Evolutionary conservation across 2,329 filamentous ascomycete species (phyloP).

Genomic region (Hymenoscyphus salicellus): DNA sequence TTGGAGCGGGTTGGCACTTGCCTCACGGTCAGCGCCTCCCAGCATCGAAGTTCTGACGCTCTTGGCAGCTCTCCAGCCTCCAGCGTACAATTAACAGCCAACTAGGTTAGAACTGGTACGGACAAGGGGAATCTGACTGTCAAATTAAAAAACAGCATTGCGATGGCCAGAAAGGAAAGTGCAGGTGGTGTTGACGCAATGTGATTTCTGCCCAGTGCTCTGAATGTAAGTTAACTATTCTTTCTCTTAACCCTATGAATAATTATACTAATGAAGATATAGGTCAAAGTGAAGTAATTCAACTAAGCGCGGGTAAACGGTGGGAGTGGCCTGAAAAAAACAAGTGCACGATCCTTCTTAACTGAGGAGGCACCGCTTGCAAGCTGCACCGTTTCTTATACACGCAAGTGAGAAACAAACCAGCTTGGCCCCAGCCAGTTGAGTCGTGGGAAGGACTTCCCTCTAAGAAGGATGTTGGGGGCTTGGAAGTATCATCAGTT

Average conservation of each 20-base stretch:
- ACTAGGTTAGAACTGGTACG: not conserved
- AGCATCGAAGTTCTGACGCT: not conserved
- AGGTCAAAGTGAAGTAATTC: slow-evolving; percentile 1
- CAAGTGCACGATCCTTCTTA: no score
- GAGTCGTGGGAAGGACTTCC: no score
- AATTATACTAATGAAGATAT: not conserved
- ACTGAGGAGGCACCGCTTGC: no score
- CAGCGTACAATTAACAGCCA: not conserved
- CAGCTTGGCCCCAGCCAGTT: no score
- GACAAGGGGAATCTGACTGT: not conserved
- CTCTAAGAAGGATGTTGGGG: no score
- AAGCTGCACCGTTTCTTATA: no score
- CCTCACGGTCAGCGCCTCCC: not conserved
- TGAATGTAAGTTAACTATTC: not conserved
- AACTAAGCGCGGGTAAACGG: not conserved
- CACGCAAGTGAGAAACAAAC: no score
- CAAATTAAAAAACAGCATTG: not conserved
- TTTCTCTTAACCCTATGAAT: not conserved
- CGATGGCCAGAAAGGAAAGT: not conserved
- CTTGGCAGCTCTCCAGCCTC: not conserved
- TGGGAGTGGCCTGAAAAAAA: not conserved
- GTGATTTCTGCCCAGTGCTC: not conserved
- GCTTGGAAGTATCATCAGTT: no score
- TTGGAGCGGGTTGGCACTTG: not conserved
- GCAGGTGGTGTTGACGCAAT: not conserved